Evolutionary conservation across 2,329 filamentous ascomycete genomes (phyloP).

Genomic region (Colletotrichum tamarilloi): DNA sequence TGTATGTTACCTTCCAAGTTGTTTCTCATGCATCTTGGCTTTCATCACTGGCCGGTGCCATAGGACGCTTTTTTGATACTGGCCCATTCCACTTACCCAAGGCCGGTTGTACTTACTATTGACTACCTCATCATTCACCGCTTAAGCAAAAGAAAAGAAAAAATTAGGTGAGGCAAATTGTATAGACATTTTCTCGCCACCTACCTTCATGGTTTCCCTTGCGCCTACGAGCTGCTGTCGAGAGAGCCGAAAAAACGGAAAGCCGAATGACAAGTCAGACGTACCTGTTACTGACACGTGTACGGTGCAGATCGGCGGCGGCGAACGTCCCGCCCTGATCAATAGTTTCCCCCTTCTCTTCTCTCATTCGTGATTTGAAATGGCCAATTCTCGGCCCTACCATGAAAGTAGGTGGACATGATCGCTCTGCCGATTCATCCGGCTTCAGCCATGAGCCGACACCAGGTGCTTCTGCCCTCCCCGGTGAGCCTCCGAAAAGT

Average conservation of each 20-base stretch:
- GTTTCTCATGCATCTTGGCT: background rate
- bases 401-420: background rate
- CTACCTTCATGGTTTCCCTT: background rate
- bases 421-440: background rate
- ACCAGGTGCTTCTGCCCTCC: background rate
- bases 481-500: background rate
- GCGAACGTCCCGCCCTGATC: background rate
- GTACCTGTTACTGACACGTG: conserved; percentile 14
- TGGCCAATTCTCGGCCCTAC: background rate
- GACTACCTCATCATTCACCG: background rate
- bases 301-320: background rate
- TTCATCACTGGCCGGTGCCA: background rate
- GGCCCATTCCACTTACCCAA: no score
- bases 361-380: background rate
- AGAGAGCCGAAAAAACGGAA: background rate
- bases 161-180: background rate
- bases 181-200: background rate
- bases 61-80: no score
- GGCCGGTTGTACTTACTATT: no score
- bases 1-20: background rate
- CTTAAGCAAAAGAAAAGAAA: background rate
- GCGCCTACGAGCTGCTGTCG: background rate
- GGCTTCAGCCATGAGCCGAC: no score
- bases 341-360: background rate
- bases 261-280: background rate